phyloP scores from a whole-genome alignment of 2,329 filamentous ascomycete genomes.

The Exutisphaerella laricina region DNA sequence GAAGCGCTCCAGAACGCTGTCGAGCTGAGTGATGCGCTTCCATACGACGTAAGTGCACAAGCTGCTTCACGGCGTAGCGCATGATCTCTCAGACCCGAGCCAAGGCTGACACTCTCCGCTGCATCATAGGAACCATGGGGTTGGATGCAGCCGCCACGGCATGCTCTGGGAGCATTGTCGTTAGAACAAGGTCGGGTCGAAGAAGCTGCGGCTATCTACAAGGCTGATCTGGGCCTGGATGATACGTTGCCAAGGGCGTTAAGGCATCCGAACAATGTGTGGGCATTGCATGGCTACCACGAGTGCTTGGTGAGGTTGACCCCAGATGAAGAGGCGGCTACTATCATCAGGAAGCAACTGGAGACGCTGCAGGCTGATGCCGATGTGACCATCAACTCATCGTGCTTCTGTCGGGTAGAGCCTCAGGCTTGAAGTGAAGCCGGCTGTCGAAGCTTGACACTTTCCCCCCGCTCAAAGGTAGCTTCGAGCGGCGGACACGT shows the following conservation, averaged over 20 bases:
- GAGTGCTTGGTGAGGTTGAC: conserved; percentile 59
- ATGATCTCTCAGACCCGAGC: not conserved
- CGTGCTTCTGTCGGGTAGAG: conserved; percentile 57
- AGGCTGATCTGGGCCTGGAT: conserved; percentile 39
- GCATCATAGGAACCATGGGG: conserved; percentile 76
- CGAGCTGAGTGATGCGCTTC: conserved; percentile 53
- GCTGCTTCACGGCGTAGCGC: not conserved
- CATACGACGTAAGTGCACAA: too few relatives aligned
- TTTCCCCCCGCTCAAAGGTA: too few relatives aligned
- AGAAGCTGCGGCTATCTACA: conserved; percentile 36
- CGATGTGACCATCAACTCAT: conserved; percentile 54
- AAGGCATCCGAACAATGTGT: conserved; percentile 67
- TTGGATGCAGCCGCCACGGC: conserved; percentile 69
- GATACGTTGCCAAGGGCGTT: conserved; percentile 57
- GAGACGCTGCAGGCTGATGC: conserved; percentile 50
- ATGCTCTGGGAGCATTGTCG: conserved; percentile 62
- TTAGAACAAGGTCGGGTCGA: conserved; percentile 54
- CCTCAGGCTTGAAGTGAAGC: too few relatives aligned
- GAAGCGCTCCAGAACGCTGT: conserved; percentile 52
- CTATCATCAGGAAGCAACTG: conserved; percentile 47
- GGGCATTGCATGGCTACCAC: conserved; percentile 67
- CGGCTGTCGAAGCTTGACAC: too few relatives aligned
- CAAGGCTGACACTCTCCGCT: too few relatives aligned
- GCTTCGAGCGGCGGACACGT: too few relatives aligned
- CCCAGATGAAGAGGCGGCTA: conserved; percentile 42